Evolutionary conservation across 805 yeast species (phyloP).

Genomic region (Starmera amethionina): DNA sequence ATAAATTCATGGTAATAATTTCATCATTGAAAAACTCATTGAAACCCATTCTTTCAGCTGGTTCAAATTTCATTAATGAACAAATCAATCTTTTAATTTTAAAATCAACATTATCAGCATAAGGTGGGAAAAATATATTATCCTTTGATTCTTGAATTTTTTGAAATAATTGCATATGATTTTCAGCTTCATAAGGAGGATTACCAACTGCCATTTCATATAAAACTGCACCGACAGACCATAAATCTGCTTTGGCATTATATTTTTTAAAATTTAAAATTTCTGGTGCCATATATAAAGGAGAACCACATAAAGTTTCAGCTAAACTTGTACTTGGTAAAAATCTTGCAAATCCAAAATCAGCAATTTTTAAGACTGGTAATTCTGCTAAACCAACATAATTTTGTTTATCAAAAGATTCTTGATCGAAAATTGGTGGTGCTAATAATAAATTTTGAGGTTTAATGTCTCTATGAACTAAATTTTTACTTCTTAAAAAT

Average conservation of each 20-base stretch:
- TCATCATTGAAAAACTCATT: slow-evolving; percentile 77
- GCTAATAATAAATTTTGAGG: slow-evolving; percentile 81
- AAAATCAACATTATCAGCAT: slow-evolving; percentile 42
- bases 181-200: slow-evolving; percentile 92
- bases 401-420: slow-evolving; percentile 39
- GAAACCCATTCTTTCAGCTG: slow-evolving; percentile 81
- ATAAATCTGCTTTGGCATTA: slow-evolving; percentile 92
- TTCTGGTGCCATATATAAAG: slow-evolving; percentile 98
- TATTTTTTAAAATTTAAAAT: slow-evolving; percentile 89
- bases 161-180: slow-evolving; percentile 82
- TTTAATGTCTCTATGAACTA: slow-evolving; percentile 92
- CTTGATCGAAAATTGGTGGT: slow-evolving; percentile 66
- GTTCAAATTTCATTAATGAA: slow-evolving; percentile 70
- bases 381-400: slow-evolving; percentile 79
- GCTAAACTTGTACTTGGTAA: slow-evolving; percentile 91
- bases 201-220: slow-evolving; percentile 95
- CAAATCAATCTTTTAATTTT: slow-evolving; percentile 64
- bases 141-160: slow-evolving; percentile 80
- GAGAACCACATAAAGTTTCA: slow-evolving; percentile 95
- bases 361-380: slow-evolving; percentile 90
- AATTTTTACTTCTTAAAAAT: slow-evolving; percentile 71
- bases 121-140: slow-evolving; percentile 65
- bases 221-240: slow-evolving; percentile 97
- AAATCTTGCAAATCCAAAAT: slow-evolving; percentile 94
- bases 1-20: slow-evolving; percentile 45